Evolutionary conservation across 768 basidiomycete genomes (phyloP), one percentile per base, ranked within the genome.

Genomic region (Boletus pseudo-olivaceus): DNA sequence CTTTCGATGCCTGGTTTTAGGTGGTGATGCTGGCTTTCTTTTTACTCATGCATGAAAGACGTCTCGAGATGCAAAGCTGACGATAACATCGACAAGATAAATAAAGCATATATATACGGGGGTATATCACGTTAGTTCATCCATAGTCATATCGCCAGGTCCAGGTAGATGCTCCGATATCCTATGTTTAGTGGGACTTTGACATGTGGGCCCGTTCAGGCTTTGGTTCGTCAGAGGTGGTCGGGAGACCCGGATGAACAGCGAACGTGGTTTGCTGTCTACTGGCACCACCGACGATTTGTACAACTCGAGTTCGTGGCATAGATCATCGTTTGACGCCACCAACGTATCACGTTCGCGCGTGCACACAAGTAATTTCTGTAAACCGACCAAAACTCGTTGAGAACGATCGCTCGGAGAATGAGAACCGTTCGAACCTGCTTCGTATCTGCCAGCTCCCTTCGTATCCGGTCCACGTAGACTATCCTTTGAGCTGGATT

Each of bases 401-500:
- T 58, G 33, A 61, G 46, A 34, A 53, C 11, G 15, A 46, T 32
- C 19, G 6, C 19, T 10, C 43, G 14, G n/a, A 29, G 12, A 39
- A 45, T 2, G 4, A 49, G 32, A 42, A 34, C 5, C 47, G 23
- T 27, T 72, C 85, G 55, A 56, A 90, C 93, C 71, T 90, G 88
- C 69, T 92, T 93, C 6, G 81, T 77, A 51, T 91, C 85, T 3
- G 90, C 82, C 46, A 95, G 73, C 66, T 96, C 93, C 52, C 79
- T 75, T 34, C 93, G 79, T 49, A 97, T 83, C 50, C 84, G 79
- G 54, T 95, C 94, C 15, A 97, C 84, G 61, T 96, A 95, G 67
- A 84, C 76, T 62, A 97, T 93, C 55, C 84, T 82, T 69, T 96
- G 93, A 2, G 84, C 83, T 9, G 90, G 88, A 64, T 95, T 94